Evolutionary conservation across 176 grass and related monocot species (phyloP).

Genomic region (Ananas comosus): DNA sequence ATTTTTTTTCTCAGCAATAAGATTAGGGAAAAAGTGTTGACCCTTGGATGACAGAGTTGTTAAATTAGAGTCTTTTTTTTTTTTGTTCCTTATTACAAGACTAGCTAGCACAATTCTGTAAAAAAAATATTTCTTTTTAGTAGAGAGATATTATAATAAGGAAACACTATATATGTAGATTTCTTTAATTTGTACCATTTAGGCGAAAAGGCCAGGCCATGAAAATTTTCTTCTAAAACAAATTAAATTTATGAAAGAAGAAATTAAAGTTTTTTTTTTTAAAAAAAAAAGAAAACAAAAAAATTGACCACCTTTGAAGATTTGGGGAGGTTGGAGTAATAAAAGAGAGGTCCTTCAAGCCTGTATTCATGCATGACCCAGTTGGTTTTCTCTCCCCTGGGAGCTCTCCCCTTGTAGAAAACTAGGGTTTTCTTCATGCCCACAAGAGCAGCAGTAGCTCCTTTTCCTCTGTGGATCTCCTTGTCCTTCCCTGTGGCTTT

Average conservation of each 20-base stretch:
- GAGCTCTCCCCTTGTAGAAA: conserved; percentile 49
- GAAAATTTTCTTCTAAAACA: neutral
- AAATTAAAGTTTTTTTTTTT: neutral
- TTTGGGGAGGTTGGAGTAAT: neutral
- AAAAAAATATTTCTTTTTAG: too few species aligned
- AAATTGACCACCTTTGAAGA: conserved; percentile 23
- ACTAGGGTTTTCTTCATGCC: conserved; percentile 61
- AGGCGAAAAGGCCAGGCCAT: too few species aligned
- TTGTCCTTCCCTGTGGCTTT: conserved; percentile 57
- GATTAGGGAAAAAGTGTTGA: too few species aligned
- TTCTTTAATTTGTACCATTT: too few species aligned
- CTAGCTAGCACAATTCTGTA: too few species aligned
- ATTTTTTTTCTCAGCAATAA: too few species aligned
- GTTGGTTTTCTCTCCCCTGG: conserved; percentile 33
- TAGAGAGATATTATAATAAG: too few species aligned
- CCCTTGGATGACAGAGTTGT: too few species aligned
- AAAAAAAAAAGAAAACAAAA: neutral
- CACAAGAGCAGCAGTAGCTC: neutral
- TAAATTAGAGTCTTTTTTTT: too few species aligned
- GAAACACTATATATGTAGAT: too few species aligned
- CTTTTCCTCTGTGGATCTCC: conserved; percentile 17
- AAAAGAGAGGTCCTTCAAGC: conserved; percentile 11
- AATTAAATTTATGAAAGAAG: neutral
- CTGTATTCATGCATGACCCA: conserved; percentile 63
- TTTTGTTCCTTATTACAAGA: too few species aligned